Evolutionary conservation across 164 flowering plant genomes (phyloP).

Genomic region (Piper betle): DNA sequence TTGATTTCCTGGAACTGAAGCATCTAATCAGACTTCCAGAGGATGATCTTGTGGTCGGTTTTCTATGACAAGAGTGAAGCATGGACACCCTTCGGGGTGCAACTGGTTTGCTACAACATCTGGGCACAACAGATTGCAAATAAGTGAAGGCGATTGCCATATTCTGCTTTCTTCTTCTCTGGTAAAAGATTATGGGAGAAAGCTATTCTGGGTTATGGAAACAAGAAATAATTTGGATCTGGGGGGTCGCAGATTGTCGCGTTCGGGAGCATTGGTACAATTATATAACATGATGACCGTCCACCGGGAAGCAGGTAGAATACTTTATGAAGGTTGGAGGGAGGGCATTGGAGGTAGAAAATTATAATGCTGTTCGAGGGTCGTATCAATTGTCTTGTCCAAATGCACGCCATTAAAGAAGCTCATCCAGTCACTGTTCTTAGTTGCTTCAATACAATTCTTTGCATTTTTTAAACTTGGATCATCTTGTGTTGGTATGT

Average conservation of each 20-base stretch:
- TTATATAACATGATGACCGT: no score
- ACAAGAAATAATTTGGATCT: neutral
- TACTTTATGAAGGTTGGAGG: no score
- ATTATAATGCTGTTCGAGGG: no score
- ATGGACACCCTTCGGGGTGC: neutral
- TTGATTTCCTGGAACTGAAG: conserved; percentile 4
- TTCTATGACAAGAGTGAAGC: neutral
- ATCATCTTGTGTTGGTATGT: no score
- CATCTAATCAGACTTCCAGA: conserved; percentile 3
- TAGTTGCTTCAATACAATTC: no score
- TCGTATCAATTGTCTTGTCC: no score
- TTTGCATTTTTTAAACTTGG: no score
- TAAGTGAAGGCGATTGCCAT: conserved; percentile 5
- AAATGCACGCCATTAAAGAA: no score
- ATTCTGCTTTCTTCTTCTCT: neutral
- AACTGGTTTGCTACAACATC: neutral
- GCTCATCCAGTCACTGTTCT: no score
- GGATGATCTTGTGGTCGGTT: neutral
- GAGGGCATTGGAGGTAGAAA: no score
- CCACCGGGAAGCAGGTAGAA: no score
- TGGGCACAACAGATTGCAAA: neutral
- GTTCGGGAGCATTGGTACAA: neutral
- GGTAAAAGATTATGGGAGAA: neutral
- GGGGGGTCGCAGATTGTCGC: neutral
- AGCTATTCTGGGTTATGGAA: neutral